phyloP scores from a whole-genome alignment of 1,284 basidiomycete species.

The Anthracocystis panici-leucophaei region DNA sequence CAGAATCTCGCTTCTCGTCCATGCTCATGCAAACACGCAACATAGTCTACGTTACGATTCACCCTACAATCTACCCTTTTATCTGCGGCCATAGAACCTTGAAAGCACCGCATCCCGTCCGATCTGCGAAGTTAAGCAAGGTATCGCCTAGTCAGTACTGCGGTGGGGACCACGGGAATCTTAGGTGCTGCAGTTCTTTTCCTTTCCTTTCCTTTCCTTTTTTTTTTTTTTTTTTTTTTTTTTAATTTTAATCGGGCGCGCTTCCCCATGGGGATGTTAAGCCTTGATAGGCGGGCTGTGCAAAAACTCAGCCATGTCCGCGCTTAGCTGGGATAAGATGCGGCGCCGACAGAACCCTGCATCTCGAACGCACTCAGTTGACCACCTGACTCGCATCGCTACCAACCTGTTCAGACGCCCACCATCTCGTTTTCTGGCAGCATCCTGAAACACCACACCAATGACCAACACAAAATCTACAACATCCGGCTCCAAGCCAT shows the following conservation, averaged over 20 bases:
- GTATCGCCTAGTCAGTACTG: constrained; percentile 85
- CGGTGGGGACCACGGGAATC: constrained; percentile 86
- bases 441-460: neutral
- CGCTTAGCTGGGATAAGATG: neutral
- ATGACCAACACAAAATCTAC: neutral
- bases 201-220: constrained; percentile 10
- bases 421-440: neutral
- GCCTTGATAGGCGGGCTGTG: neutral
- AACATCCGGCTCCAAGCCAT: constrained; percentile 4
- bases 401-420: neutral
- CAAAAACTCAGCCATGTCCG: neutral
- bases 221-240: no score
- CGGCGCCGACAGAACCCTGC: constrained; percentile 8
- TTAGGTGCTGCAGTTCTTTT: constrained; percentile 78
- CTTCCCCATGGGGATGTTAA: neutral
- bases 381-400: neutral
- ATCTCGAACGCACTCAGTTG: neutral
- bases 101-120: constrained; percentile 84
- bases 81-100: constrained; percentile 82
- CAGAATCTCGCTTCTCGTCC: no score
- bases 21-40: no score
- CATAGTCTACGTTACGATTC: no score
- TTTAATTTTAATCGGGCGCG: no score
- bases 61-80: neutral
- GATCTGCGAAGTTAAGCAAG: constrained; percentile 83